Evolutionary conservation across 2,329 filamentous ascomycete genomes (phyloP), one percentile per base, ranked within the genome.

Genomic region (Talaromyces sp.): DNA sequence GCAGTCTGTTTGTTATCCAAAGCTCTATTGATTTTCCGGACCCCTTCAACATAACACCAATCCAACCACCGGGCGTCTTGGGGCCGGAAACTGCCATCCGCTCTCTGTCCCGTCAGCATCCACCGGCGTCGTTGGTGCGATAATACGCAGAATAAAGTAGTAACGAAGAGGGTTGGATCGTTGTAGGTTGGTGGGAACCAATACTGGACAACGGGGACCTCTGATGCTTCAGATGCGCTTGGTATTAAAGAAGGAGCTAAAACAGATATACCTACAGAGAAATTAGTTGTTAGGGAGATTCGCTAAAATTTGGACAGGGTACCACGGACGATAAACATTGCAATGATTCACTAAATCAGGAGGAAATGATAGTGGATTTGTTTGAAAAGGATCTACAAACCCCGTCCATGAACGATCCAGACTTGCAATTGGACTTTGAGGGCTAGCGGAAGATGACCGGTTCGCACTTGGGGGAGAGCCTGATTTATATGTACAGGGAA

Each of bases 1-100:
- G 65, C 65, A 6, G 61, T 19, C 2, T 54, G 50, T 5, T 37
- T 27, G 31, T 66, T 37, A n/a, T 27, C 19, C 27, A 66, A 39
- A 9, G 67, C 67, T 22, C 37, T 27, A 17, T 68, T 69, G 8
- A 69, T 52, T 3, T 39, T 25, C 35, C 43, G 45, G 13, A 61
- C 52, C 35, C 43, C 45, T 52, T 61, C 59, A 11, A 60, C 39
- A 7, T 60, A 60, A 35, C 57, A 60, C 57, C 57, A 60, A 60
- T 60, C 57, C 8, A 60, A 22, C 57, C 57, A 60, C 8, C 25
- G 37, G 13, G 43, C 39, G n/a, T 60, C 57, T 33, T 60, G 57
- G 13, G 37, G 57, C n/a, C 57, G 17, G 7, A 43, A 60, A 47
- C 13, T 45, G 39, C 57, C 57, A 47, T 60, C 57, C 4, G 41